Evolutionary conservation across 1,284 basidiomycete species (phyloP).

Genomic region (Prillingera fragicola): DNA sequence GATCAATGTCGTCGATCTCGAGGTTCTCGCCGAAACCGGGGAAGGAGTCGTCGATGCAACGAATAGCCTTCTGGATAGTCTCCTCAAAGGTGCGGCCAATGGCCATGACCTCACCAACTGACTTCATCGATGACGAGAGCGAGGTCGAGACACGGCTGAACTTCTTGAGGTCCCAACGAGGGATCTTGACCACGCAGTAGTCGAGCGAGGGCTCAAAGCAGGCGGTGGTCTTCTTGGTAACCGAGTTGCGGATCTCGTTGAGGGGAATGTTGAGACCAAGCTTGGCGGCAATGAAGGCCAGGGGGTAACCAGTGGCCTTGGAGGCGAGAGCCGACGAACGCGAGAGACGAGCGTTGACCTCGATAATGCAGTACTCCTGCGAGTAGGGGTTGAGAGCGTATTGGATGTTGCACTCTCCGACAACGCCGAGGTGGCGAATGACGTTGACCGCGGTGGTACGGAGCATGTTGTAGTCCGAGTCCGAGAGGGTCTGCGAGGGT

Average conservation of each 20-base stretch:
- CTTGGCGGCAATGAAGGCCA: constrained; percentile 98
- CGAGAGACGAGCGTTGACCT: constrained; percentile 98
- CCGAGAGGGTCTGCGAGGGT: constrained; percentile 95
- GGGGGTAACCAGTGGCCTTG: constrained; percentile 96
- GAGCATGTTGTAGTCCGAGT: constrained; percentile 97
- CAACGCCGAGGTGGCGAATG: constrained; percentile 91
- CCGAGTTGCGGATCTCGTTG: constrained; percentile 95
- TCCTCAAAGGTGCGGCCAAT: constrained; percentile 98
- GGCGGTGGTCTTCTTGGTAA: constrained; percentile 91
- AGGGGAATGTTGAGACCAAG: constrained; percentile 93
- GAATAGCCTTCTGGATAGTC: constrained; percentile 95
- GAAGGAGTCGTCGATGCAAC: constrained; percentile 92
- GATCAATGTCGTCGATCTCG: constrained; percentile 75
- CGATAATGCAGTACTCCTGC: constrained; percentile 97
- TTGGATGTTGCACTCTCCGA: constrained; percentile 97
- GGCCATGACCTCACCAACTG: constrained; percentile 98
- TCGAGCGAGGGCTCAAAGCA: constrained; percentile 98
- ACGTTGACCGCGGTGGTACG: constrained; percentile 97
- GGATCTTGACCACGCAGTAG: constrained; percentile 97
- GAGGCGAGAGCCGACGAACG: constrained; percentile 96
- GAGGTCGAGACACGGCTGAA: constrained; percentile 84
- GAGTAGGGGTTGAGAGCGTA: constrained; percentile 94
- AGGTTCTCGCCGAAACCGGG: constrained; percentile 71
- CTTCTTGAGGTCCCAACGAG: constrained; percentile 98
- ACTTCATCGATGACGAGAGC: constrained; percentile 94